A percentile compares a stretch with the other conserved stretches of the same genome.
phyloP scores from a whole-genome alignment of 139 green algal species.

The Picochlorum costavermella region DNA sequence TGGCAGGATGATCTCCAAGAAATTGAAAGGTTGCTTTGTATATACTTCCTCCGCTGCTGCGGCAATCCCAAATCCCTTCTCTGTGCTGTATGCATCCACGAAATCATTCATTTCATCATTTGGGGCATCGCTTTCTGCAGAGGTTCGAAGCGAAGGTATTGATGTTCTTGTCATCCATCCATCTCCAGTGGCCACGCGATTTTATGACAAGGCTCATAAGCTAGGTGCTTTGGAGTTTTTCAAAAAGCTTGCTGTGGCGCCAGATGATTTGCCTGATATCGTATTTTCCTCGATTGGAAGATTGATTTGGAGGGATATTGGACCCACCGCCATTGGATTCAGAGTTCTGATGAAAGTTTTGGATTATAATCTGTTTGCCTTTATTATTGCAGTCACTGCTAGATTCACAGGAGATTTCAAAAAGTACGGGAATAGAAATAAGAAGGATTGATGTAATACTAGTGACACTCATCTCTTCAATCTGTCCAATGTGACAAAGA shows the following conservation, averaged over 20 bases:
- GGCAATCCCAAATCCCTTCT: slow-evolving; percentile 77
- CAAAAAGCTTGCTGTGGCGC: slow-evolving; percentile 72
- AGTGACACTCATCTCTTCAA: too few species aligned
- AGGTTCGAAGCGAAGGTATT: slow-evolving; percentile 79
- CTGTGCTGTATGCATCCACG: slow-evolving; percentile 69
- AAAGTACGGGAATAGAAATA: slow-evolving; percentile 11
- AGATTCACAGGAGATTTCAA: slow-evolving; percentile 75
- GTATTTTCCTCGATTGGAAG: slow-evolving; percentile 48
- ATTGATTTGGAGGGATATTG: slow-evolving; percentile 80
- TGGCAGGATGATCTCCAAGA: slow-evolving; percentile 60
- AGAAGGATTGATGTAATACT: not conserved
- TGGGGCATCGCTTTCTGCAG: slow-evolving; percentile 72
- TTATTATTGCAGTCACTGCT: slow-evolving; percentile 42
- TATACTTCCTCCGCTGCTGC: slow-evolving; percentile 80
- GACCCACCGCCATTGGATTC: slow-evolving; percentile 70
- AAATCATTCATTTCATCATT: slow-evolving; percentile 86
- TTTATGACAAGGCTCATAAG: slow-evolving; percentile 62
- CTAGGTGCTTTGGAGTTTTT: slow-evolving; percentile 85
- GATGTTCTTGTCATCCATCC: slow-evolving; percentile 92
- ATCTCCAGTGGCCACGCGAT: slow-evolving; percentile 82
- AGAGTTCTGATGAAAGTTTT: slow-evolving; percentile 78
- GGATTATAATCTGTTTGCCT: slow-evolving; percentile 81
- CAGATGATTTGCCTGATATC: slow-evolving; percentile 79
- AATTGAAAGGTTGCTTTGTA: slow-evolving; percentile 77
- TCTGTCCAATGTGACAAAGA: slow-evolving; percentile 47